phyloP scores from a whole-genome alignment of 306 rosid species.

The Carpinus fangiana region DNA sequence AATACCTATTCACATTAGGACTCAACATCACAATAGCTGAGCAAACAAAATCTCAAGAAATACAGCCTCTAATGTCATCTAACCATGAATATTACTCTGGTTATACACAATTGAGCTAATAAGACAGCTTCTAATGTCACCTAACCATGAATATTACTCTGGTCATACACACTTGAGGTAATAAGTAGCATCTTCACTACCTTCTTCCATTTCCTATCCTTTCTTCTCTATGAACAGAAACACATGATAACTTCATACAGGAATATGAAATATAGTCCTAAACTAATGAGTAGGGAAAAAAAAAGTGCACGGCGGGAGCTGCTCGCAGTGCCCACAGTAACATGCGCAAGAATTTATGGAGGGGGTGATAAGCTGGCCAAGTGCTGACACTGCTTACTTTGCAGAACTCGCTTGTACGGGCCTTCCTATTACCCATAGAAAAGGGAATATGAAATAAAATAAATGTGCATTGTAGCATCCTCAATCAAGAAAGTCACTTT shows the following conservation, averaged over 20 bases:
- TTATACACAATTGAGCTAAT: background rate
- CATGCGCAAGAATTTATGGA: slow-evolving; percentile 71
- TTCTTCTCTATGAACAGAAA: background rate
- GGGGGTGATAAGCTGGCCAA: slow-evolving; percentile 80
- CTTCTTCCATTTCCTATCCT: background rate
- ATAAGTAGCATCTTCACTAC: background rate
- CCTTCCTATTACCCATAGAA: slow-evolving; percentile 44
- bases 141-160: background rate
- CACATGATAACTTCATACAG: background rate
- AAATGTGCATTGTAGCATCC: background rate
- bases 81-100: background rate
- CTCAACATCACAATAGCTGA: background rate
- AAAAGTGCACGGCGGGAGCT: slow-evolving; percentile 85
- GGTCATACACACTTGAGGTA: background rate
- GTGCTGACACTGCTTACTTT: slow-evolving; percentile 85
- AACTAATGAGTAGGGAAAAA: slow-evolving; percentile 98
- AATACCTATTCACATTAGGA: background rate
- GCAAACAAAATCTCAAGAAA: background rate
- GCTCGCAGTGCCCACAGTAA: slow-evolving; percentile 38
- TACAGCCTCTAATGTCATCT: background rate
- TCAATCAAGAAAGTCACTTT: background rate
- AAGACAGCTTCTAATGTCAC: background rate
- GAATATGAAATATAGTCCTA: slow-evolving; percentile 29
- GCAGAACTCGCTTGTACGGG: slow-evolving; percentile 83
- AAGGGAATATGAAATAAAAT: background rate